Conservation (phyloP, 2,329 filamentous ascomycete species). For the Trichoderma hamatum region DNA sequence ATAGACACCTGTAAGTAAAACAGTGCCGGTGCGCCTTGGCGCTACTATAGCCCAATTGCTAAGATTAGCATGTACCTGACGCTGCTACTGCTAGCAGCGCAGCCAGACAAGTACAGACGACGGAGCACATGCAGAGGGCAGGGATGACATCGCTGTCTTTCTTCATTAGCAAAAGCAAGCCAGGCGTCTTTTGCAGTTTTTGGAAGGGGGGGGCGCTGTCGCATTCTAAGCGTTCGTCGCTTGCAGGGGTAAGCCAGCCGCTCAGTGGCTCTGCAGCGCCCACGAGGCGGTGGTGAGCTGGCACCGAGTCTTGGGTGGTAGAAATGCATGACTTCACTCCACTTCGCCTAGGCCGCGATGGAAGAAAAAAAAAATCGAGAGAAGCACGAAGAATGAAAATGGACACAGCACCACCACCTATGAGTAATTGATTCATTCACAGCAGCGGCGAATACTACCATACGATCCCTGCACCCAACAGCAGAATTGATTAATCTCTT, state of each 20-base stretch:
- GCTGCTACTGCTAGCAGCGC: neutral
- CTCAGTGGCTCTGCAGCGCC: constrained; percentile 23
- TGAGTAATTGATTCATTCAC: neutral
- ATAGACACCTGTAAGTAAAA: neutral
- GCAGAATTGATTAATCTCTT: neutral
- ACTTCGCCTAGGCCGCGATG: constrained; percentile 2
- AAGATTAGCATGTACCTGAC: neutral
- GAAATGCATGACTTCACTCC: constrained; percentile 15
- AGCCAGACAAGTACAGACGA: neutral
- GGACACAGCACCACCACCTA: neutral
- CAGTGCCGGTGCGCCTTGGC: neutral
- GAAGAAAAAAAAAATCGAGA: neutral
- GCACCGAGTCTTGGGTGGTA: constrained; percentile 18
- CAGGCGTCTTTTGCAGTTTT: neutral
- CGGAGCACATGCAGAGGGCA: neutral
- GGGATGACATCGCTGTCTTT: constrained; percentile 13
- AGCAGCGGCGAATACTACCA: neutral
- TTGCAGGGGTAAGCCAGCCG: constrained; percentile 17
- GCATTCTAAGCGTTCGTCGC: constrained; percentile 17
- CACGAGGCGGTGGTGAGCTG: constrained; percentile 28
- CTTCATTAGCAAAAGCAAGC: neutral
- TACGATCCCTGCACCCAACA: neutral
- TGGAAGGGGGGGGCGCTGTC: neutral
- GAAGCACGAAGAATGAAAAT: neutral
- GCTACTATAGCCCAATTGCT: neutral